Evolutionary conservation across 306 rosid genomes (phyloP).

Genomic region (Lagenaria siceraria): DNA sequence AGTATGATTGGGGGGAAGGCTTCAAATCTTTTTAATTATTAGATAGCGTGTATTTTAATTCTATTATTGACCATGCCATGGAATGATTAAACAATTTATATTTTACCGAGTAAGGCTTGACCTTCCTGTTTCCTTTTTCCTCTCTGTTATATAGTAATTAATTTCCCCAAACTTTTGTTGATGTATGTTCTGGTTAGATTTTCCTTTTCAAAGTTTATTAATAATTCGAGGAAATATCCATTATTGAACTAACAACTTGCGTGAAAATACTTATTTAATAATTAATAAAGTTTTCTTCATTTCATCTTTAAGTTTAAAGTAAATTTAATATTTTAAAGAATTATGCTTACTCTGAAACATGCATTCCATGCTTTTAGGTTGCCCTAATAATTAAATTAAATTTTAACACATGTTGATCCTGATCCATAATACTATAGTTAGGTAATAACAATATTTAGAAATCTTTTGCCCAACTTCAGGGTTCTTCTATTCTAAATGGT

Average conservation of each 20-base stretch:
- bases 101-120: not conserved
- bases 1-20: not conserved
- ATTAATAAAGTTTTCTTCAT: too few relatives aligned
- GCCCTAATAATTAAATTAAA: too few relatives aligned
- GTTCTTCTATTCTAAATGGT: too few relatives aligned
- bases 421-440: too few relatives aligned
- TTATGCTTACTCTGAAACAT: too few relatives aligned
- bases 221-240: not conserved
- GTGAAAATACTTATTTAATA: too few relatives aligned
- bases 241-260: not conserved
- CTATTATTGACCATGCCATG: not conserved
- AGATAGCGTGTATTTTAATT: not conserved
- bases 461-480: too few relatives aligned
- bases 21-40: not conserved
- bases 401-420: too few relatives aligned
- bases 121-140: not conserved
- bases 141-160: not conserved
- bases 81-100: not conserved
- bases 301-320: too few relatives aligned
- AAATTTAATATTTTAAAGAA: too few relatives aligned
- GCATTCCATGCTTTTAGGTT: too few relatives aligned
- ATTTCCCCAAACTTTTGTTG: not conserved
- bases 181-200: not conserved
- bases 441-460: too few relatives aligned
- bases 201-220: not conserved